Evolutionary conservation across 225 moss, liverwort and hornwort species (phyloP), one percentile per base, ranked within the genome.

Genomic region (Polytrichum formosum): DNA sequence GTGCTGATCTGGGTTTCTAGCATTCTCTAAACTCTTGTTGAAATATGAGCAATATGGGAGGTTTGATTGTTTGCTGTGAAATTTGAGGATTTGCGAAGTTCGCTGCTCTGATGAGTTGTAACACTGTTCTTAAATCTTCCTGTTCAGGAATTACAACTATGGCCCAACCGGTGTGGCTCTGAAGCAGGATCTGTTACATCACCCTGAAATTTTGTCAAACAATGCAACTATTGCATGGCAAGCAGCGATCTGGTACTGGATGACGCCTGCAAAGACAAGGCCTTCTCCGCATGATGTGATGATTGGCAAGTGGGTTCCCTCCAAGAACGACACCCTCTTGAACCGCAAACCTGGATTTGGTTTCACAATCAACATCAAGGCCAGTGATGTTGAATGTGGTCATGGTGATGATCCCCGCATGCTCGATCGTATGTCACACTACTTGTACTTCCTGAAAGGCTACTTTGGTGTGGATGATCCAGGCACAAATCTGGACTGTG

Each of bases 201-300:
- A 87, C 53, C 92, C 94, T 22, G 90, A 83, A 19, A 53, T 76
- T 72, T 30, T 97, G 19, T 68, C 79, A 4, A 63, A 21, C 69
- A 97, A 97, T 73, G 87, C 88, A 20, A 97, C 92, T 10, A 65
- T 97, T 6, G 90, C 94, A 23, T 97, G 89, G 79, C 84, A 91
- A n/a, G 78, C 94, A 26, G 87, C 97, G 0, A 71, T 94, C 6
- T 94, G 86, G 89, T 79, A 81, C 46, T 97, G 94, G 94, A 69
- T 90, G 80, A 91, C 88, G 10, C 82, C 89, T 0, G 84, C 80
- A 6, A 83, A 83, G 59, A 72, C 86, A 27, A 86, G 93, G 62
- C 92, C 92, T 26, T 94, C 97, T 70, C 84, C 91, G n/a, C 97
- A 97, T 61, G 75, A 88, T 4, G 90, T 90, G 29, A 91, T 94